These are phyloP conservation scores for Wickerhamiella dianesei DNA, from an alignment of 805 yeast genomes.

Conservation along the genomic window DNA sequence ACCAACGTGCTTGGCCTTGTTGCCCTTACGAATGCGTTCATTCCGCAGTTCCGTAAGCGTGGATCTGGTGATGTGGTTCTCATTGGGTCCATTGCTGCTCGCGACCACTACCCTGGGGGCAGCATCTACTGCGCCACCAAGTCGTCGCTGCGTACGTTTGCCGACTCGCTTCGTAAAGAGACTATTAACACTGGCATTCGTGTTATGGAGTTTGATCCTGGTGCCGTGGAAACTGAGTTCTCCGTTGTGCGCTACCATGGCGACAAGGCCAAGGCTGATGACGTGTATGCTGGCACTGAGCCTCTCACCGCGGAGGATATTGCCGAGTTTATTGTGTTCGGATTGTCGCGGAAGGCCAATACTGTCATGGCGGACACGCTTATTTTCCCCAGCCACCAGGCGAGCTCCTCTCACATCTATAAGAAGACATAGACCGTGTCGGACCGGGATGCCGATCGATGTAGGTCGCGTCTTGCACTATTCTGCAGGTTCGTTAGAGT, in stretches of 20 bases:
- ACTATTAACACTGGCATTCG: slow-evolving; percentile 55
- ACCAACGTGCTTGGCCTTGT: slow-evolving; percentile 84
- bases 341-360: slow-evolving; percentile 51
- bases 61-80: slow-evolving; percentile 50
- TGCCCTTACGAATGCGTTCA: slow-evolving; percentile 64
- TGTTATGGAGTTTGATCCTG: slow-evolving; percentile 64
- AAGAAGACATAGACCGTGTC: background rate
- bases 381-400: slow-evolving; percentile 78
- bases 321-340: slow-evolving; percentile 61
- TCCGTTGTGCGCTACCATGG: slow-evolving; percentile 52
- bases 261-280: slow-evolving; percentile 44
- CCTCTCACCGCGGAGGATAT: slow-evolving; percentile 64
- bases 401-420: slow-evolving; percentile 54
- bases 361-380: slow-evolving; percentile 69
- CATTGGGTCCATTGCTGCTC: slow-evolving; percentile 57
- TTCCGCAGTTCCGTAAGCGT: slow-evolving; percentile 56
- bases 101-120: slow-evolving; percentile 59
- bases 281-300: slow-evolving; percentile 51
- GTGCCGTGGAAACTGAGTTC: slow-evolving; percentile 69
- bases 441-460: background rate
- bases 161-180: slow-evolving; percentile 56
- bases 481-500: background rate
- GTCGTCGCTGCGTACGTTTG: slow-evolving; percentile 46
- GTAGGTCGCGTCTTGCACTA: background rate
- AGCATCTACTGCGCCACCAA: slow-evolving; percentile 60